Evolutionary conservation across 2,329 filamentous ascomycete species (phyloP).

Genomic region (Penicillium sp.): DNA sequence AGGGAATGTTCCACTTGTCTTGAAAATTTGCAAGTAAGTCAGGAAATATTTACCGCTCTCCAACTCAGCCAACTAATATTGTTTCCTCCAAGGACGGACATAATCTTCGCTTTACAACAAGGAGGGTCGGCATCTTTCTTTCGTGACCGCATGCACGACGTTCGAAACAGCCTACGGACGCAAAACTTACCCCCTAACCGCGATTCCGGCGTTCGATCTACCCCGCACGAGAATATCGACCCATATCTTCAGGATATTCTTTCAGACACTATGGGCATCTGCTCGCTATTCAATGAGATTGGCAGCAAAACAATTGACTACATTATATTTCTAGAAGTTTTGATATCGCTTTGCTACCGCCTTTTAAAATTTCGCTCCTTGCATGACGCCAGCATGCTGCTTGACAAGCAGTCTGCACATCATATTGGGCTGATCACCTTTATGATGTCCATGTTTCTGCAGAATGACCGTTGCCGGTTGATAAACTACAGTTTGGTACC

Average conservation of each 20-base stretch:
- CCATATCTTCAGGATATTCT: slow-evolving; percentile 1
- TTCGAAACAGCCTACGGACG: not conserved
- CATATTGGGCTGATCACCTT: not conserved
- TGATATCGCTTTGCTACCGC: slow-evolving; percentile 11
- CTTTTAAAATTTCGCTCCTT: slow-evolving; percentile 7
- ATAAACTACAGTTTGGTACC: not conserved
- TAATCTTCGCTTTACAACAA: not conserved
- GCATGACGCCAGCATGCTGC: not conserved
- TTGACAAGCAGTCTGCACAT: not conserved
- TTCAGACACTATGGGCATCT: slow-evolving; percentile 2
- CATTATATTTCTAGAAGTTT: slow-evolving; percentile 3
- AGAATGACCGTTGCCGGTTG: not conserved
- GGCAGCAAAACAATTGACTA: not conserved
- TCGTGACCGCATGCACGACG: slow-evolving; percentile 7
- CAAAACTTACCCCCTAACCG: not conserved
- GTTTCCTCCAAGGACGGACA: not conserved
- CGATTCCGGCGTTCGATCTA: not conserved
- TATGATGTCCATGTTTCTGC: not conserved
- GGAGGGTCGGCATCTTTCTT: slow-evolving; percentile 11
- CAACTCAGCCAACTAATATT: not conserved
- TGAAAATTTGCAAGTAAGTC: slow-evolving; percentile 13
- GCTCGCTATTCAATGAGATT: not conserved
- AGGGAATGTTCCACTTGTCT: slow-evolving; percentile 4
- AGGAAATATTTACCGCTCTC: not conserved
- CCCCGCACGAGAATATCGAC: not conserved